Conservation (phyloP, 2,329 filamentous ascomycete genomes). For the Calonectria ilicicola region DNA sequence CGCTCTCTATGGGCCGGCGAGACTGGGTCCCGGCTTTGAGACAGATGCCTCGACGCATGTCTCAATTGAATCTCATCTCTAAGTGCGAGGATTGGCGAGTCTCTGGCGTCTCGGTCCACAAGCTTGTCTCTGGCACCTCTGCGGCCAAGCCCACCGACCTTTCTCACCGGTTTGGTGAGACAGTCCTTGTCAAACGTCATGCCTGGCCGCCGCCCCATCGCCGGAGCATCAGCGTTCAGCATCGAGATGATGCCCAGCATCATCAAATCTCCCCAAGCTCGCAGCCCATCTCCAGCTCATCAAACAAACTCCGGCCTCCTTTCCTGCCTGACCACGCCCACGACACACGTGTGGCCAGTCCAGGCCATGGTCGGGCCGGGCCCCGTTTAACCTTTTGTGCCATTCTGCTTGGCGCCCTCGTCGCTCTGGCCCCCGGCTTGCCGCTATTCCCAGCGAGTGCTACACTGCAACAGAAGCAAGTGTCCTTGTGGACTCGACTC, state of each 20-base stretch:
- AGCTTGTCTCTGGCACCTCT: not conserved
- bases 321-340: not conserved
- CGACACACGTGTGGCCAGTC: conserved; percentile 10
- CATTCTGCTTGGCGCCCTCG: not conserved
- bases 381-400: conserved; percentile 1
- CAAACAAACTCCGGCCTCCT: not conserved
- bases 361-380: conserved; percentile 1
- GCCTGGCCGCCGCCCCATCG: no score
- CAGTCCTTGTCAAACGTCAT: not conserved
- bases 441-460: conserved; percentile 2
- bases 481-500: conserved; percentile 1
- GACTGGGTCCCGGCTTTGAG: no score
- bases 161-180: conserved; percentile 1
- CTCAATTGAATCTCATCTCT: not conserved
- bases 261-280: not conserved
- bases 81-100: not conserved
- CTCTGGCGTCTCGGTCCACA: not conserved
- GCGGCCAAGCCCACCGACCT: conserved; percentile 1
- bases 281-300: not conserved
- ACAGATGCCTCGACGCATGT: conserved; percentile 1
- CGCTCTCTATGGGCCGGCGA: no score
- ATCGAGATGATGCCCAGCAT: not conserved
- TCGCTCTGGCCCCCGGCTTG: not conserved
- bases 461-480: not conserved
- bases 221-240: no score